These are phyloP conservation scores for Ilex asprella DNA, from an alignment of 257 asterid species.

Conservation along the genomic window DNA sequence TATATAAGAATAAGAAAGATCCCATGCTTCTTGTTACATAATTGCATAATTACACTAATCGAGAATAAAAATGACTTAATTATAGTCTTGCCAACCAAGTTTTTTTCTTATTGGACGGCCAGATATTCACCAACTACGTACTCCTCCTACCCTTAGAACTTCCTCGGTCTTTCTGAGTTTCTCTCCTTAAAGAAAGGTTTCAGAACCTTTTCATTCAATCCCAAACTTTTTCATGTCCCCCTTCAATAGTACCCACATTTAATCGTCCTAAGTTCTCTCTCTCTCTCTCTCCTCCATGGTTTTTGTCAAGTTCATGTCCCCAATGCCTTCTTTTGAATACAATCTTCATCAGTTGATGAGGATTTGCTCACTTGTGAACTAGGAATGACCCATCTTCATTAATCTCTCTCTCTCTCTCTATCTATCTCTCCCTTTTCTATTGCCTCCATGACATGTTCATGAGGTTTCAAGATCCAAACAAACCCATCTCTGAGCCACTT, in stretches of 20 bases:
- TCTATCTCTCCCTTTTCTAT: not conserved
- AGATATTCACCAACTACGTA: constrained; percentile 33
- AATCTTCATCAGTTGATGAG: too few species aligned
- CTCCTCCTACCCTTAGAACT: not conserved
- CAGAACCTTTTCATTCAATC: constrained; percentile 3
- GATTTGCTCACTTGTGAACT: too few species aligned
- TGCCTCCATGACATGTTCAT: constrained; percentile 17
- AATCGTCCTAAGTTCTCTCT: constrained; percentile 27
- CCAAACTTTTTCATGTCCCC: constrained; percentile 15
- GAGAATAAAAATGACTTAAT: too few species aligned
- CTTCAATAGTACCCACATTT: constrained; percentile 24
- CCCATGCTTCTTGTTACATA: too few species aligned
- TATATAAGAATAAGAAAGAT: too few species aligned
- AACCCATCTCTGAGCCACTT: constrained; percentile 3
- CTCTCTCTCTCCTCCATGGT: constrained; percentile 10
- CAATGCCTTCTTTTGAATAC: constrained; percentile 6
- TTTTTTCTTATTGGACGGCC: constrained; percentile 13
- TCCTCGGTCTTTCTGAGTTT: constrained; percentile 12
- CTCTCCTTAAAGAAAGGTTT: constrained; percentile 14
- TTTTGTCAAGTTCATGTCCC: constrained; percentile 11
- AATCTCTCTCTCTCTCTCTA: constrained; percentile 2
- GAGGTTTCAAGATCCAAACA: constrained; percentile 21
- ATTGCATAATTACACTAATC: too few species aligned
- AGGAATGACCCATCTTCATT: not conserved
- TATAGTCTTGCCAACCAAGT: constrained; percentile 25